Percentiles rank a stretch among this genome's conserved stretches.
Conservation (phyloP, 768 basidiomycete genomes). For the Serpula lacrymans region DNA sequence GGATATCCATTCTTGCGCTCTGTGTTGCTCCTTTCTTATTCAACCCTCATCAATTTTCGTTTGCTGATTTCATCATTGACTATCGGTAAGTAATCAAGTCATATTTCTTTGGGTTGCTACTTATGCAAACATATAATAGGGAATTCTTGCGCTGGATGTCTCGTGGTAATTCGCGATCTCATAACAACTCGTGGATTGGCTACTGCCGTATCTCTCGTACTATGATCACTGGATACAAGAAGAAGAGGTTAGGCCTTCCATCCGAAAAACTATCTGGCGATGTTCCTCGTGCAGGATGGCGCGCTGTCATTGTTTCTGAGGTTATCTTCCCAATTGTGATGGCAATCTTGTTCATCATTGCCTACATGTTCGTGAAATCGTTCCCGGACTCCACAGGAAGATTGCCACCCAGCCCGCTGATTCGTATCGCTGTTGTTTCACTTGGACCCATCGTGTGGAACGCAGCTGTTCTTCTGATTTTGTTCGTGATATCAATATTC, state of each 20-base stretch:
- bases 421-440: slow-evolving; percentile 91
- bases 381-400: slow-evolving; percentile 65
- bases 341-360: slow-evolving; percentile 83
- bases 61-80: slow-evolving; percentile 96
- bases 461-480: slow-evolving; percentile 76
- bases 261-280: slow-evolving; percentile 97
- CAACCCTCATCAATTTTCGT: slow-evolving; percentile 99
- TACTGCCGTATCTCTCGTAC: slow-evolving; percentile 98
- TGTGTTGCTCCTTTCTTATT: slow-evolving; percentile 97
- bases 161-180: slow-evolving; percentile 94
- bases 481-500: slow-evolving; percentile 91
- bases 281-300: slow-evolving; percentile 91
- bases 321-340: slow-evolving; percentile 82
- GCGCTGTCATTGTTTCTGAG: slow-evolving; percentile 84
- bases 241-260: slow-evolving; percentile 93
- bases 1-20: slow-evolving; percentile 89
- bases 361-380: slow-evolving; percentile 91
- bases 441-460: slow-evolving; percentile 97
- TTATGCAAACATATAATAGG: slow-evolving; percentile 39
- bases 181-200: slow-evolving; percentile 98
- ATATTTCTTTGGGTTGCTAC: neutral
- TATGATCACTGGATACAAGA: slow-evolving; percentile 99
- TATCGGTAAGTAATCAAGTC: slow-evolving; percentile 56
- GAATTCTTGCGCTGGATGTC: slow-evolving; percentile 99
- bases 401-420: slow-evolving; percentile 75